Evolutionary conservation across 176 grass and related monocot species (phyloP), one percentile per base, ranked within the genome.

Genomic region (Paspalum vaginatum): DNA sequence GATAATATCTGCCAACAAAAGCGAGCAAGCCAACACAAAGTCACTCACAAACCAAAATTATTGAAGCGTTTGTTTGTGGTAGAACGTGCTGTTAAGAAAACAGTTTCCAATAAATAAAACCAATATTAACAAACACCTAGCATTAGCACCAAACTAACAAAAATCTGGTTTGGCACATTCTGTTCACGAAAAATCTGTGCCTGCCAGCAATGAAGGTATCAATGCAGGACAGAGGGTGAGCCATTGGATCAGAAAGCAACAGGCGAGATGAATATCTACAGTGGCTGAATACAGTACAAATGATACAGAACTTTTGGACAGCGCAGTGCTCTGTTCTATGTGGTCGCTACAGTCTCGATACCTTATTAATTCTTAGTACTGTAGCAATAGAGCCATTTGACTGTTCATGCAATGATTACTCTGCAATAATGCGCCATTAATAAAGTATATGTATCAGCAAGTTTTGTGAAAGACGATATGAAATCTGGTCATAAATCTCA

Each of bases 1-100:
- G 86, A 65, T 98, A 98, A 67, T 95, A 98, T 76, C 95, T 98
- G 89, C 50, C 58, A 83, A 83, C 59, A 68, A 77, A 71, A 82
- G 50, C 27, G 2, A 85, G 65, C 56, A 47, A 58, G 54, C 79
- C 70, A 88, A 42, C 78, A 82, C 49, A 73, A 69, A 69, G 9
- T 45, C 75, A 72, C 12, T 62, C 51, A 86, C 7, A 75, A 25
- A 56, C 26, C 58, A 9, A 14, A 22, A 63, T 47, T 47, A 70
- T 25, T 32, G 9, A 75, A 61, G 43, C 55, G 12, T 22, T 68
- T 9, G 8, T 44, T 62, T 39, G 24, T 44, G 47, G 56, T 76
- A 75, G 48, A 17, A 85, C 64, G 45, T 56, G 55, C 75, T 63
- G 62, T 68, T 53, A 74, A 46, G 45, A 52, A 52, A 81, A 68